Percentiles rank a stretch among this genome's conserved stretches.
Evolutionary conservation across 2,329 filamentous ascomycete species (phyloP).

Genomic region (Aspergillus texensis): DNA sequence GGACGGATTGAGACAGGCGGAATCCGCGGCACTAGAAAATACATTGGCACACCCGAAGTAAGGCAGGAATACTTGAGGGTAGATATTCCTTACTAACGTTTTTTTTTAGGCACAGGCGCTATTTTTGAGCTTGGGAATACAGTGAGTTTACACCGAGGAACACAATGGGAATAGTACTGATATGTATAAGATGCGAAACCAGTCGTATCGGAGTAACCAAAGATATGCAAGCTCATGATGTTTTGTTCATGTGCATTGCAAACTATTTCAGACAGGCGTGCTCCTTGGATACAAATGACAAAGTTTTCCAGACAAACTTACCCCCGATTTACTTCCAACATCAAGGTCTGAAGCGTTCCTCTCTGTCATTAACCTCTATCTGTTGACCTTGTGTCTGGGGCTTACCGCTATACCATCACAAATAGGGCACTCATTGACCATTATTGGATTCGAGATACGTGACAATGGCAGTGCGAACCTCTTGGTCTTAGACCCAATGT

Average conservation of each 20-base stretch:
- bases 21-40: slow-evolving; percentile 85
- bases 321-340: slow-evolving; percentile 92
- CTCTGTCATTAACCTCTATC: neutral
- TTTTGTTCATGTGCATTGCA: slow-evolving; percentile 69
- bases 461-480: slow-evolving; percentile 67
- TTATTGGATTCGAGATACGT: slow-evolving; percentile 78
- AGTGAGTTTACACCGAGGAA: slow-evolving; percentile 47
- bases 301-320: slow-evolving; percentile 70
- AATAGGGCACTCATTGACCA: slow-evolving; percentile 82
- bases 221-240: slow-evolving; percentile 52
- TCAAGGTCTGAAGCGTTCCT: slow-evolving; percentile 54
- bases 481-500: slow-evolving; percentile 86
- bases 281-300: slow-evolving; percentile 54
- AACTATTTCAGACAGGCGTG: slow-evolving; percentile 69
- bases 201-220: slow-evolving; percentile 58
- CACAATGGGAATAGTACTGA: slow-evolving; percentile 13
- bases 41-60: slow-evolving; percentile 91
- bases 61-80: neutral
- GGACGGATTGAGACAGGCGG: slow-evolving; percentile 83
- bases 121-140: slow-evolving; percentile 69
- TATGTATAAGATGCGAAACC: slow-evolving; percentile 56
- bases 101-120: slow-evolving; percentile 71
- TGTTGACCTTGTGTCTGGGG: neutral
- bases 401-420: neutral
- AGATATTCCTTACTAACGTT: slow-evolving; percentile 12